Evolutionary conservation across 176 grass and related monocot genomes (phyloP), one percentile per base, ranked within the genome.

Genomic region (Urochloa ruziziensis): DNA sequence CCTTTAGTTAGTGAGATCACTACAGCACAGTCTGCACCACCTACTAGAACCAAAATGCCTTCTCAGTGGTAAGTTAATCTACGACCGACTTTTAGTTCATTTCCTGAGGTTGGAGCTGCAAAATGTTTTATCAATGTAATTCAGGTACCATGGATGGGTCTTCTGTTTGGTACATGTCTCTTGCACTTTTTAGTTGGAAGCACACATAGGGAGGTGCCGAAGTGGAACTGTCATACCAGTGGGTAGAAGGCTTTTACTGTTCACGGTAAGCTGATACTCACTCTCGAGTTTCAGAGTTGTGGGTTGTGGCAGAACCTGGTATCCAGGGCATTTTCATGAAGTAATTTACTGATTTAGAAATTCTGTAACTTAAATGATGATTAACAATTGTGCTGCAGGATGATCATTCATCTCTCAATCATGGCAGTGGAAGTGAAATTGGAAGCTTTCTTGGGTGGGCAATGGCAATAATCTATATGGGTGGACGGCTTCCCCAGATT

Each of bases 401-500:
- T 82, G 67, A 74, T 23, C 47, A 52, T 63, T 80, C 84, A 35
- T 83, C 60, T 67, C 46, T 83, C 32, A 82, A 42, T n/a, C 80
- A 86, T 80, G 81, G 36, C 58, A 72, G 52, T 65, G 87, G 44
- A 88, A 89, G 89, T 81, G 85, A 60, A 93, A 90, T 93, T 69
- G 96, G 91, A 84, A 96, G 56, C n/a, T 86, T 96, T 53, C 85
- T 96, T 90, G 96, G 96, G 49, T 99, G 96, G 93, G 91, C 73
- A 48, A 99, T 99, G 96, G 87, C 96, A 62, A 75, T 85, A 61
- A 94, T 99, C 69, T 99, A 96, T 73, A 94, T 96, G 91, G 96
- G 96, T 39, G 96, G 93, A 37, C 91, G 96, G 25, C 83, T 99
- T 80, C 96, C 96, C 63, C 93, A 98, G 62, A 98, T 98, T 48